phyloP scores from a whole-genome alignment of 768 basidiomycete species.

The Phlegmacium glaucopus region DNA sequence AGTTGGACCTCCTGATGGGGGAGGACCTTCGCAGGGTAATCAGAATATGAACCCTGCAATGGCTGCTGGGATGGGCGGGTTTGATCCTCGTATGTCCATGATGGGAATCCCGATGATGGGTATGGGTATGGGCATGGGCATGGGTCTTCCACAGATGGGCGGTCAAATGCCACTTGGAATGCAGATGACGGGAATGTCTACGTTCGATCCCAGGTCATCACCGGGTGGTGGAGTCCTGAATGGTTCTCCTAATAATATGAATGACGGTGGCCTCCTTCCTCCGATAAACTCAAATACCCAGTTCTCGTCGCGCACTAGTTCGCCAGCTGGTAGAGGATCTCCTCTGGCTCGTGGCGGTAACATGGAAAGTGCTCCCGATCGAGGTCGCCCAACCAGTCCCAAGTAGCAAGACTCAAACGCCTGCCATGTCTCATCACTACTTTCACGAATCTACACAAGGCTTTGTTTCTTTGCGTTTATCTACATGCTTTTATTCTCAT shows the following conservation, averaged over 20 bases:
- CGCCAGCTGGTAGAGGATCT: slow-evolving; percentile 51
- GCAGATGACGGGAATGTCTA: slow-evolving; percentile 64
- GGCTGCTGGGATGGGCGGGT: slow-evolving; percentile 32
- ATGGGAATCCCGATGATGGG: slow-evolving; percentile 74
- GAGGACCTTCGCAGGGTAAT: slow-evolving; percentile 37
- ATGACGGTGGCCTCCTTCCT: slow-evolving; percentile 35
- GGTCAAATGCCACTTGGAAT: slow-evolving; percentile 37
- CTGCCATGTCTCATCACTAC: too few species aligned
- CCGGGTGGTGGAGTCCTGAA: slow-evolving; percentile 25
- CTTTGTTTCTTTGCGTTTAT: not conserved
- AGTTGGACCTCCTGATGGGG: slow-evolving; percentile 53
- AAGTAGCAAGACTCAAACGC: slow-evolving; percentile 8
- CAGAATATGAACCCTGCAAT: slow-evolving; percentile 44
- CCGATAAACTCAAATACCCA: slow-evolving; percentile 28
- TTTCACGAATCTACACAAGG: not conserved
- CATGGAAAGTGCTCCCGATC: slow-evolving; percentile 12
- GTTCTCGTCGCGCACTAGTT: slow-evolving; percentile 45
- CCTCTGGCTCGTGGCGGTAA: slow-evolving; percentile 35
- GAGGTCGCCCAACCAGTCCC: slow-evolving; percentile 21
- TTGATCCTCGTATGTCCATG: slow-evolving; percentile 82
- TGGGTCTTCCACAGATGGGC: slow-evolving; percentile 23
- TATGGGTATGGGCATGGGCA: slow-evolving; percentile 36
- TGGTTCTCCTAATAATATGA: slow-evolving; percentile 18
- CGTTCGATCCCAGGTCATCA: slow-evolving; percentile 57
- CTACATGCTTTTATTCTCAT: not conserved